Conservation (phyloP, 2,329 filamentous ascomycete species). For the Byssoonygena ceratinophila region DNA sequence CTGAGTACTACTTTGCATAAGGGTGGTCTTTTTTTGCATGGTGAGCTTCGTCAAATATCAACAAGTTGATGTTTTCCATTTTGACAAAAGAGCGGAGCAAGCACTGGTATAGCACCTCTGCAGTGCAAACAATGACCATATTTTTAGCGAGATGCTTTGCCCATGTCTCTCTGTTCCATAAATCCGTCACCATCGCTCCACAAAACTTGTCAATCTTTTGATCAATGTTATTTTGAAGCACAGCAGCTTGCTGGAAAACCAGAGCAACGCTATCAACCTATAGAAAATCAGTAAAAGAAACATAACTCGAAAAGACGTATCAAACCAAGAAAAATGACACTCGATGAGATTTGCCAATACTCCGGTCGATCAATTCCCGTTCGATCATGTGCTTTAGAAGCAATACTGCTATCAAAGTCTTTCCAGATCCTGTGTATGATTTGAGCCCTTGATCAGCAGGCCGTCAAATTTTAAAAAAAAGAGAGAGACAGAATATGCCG, state of each 20-base stretch:
- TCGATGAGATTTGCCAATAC: slow-evolving; percentile 48
- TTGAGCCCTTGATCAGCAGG: not conserved
- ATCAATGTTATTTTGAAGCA: slow-evolving; percentile 70
- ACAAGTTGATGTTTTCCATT: slow-evolving; percentile 74
- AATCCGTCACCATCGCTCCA: slow-evolving; percentile 54
- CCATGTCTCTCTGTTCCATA: slow-evolving; percentile 54
- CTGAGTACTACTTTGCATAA: slow-evolving; percentile 53
- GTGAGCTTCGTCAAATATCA: slow-evolving; percentile 94
- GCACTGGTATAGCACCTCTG: slow-evolving; percentile 70
- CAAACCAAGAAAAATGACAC: slow-evolving; percentile 73
- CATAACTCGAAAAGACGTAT: not conserved
- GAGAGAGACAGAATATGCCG: not conserved
- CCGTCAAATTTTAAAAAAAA: too few species aligned
- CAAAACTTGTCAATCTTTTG: slow-evolving; percentile 63
- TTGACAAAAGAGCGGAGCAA: slow-evolving; percentile 67
- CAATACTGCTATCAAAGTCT: slow-evolving; percentile 89
- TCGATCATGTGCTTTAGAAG: slow-evolving; percentile 67
- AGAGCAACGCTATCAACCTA: slow-evolving; percentile 77
- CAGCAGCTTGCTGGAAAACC: slow-evolving; percentile 78
- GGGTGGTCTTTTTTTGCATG: slow-evolving; percentile 90
- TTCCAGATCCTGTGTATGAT: slow-evolving; percentile 59
- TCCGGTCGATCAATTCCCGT: slow-evolving; percentile 62
- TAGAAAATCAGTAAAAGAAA: slow-evolving; percentile 16
- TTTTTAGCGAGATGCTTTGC: slow-evolving; percentile 48
- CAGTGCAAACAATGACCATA: slow-evolving; percentile 86